phyloP scores from a whole-genome alignment of 2,329 filamentous ascomycete species.

The Penicillium verrucosum region DNA sequence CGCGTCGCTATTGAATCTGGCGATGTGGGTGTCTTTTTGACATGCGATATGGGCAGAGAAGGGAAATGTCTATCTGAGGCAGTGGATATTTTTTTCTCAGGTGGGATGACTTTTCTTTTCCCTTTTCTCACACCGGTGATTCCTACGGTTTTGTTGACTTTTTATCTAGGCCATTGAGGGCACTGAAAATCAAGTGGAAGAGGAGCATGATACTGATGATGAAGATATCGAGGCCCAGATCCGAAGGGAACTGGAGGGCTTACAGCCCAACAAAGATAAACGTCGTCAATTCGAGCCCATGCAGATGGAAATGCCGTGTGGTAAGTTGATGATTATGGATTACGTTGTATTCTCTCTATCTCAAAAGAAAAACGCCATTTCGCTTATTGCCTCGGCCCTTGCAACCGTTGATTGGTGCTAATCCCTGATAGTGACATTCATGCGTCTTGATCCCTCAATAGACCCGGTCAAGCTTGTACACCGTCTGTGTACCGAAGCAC shows the following conservation, averaged over 20 bases:
- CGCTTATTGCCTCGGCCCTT: slow-evolving; percentile 5
- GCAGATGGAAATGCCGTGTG: slow-evolving; percentile 52
- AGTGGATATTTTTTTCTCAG: slow-evolving; percentile 56
- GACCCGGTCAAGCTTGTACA: slow-evolving; percentile 61
- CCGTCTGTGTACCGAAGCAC: slow-evolving; percentile 56
- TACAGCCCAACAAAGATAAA: slow-evolving; percentile 48
- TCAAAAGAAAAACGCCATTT: slow-evolving; percentile 1
- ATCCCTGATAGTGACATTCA: slow-evolving; percentile 52
- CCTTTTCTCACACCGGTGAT: background rate
- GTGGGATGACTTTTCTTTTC: slow-evolving; percentile 33
- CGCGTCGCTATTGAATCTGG: slow-evolving; percentile 41
- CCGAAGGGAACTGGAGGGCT: slow-evolving; percentile 54
- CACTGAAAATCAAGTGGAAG: slow-evolving; percentile 13
- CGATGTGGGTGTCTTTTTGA: slow-evolving; percentile 62
- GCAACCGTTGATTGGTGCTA: slow-evolving; percentile 21
- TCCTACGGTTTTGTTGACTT: slow-evolving; percentile 3
- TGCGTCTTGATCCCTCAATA: slow-evolving; percentile 55
- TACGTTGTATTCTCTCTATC: too few species aligned
- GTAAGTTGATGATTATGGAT: slow-evolving; percentile 25
- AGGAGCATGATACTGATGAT: slow-evolving; percentile 36
- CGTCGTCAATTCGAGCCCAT: slow-evolving; percentile 52
- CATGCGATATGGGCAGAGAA: slow-evolving; percentile 61
- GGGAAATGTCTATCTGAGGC: slow-evolving; percentile 58
- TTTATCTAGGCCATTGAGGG: slow-evolving; percentile 13
- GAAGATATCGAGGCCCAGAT: slow-evolving; percentile 61